Evolutionary conservation across 2,329 filamentous ascomycete genomes (phyloP), one percentile per base, ranked within the genome.

Genomic region (Penicillium paneum): DNA sequence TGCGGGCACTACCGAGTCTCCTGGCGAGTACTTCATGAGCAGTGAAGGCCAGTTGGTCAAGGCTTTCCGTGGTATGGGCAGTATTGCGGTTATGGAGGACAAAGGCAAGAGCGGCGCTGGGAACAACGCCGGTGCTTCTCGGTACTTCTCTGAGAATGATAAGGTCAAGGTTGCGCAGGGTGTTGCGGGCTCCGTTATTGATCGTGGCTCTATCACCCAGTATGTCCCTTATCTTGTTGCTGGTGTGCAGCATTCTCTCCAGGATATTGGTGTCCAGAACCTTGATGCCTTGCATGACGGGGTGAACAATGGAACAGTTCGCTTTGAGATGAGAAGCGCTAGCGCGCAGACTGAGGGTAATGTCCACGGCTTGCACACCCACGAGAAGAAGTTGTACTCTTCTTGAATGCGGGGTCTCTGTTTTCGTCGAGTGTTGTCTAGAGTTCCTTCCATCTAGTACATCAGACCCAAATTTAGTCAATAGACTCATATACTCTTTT

Each of bases 321-420:
- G 94, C 68, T 99, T 99, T 72, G 94, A 99, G 81, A 82, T 97
- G 69, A 84, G 94, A 67, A 97, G 91, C 57, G 89, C 91, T 55
- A 96, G 91, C 75, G 94, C 94, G 45, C 91, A 96, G 83, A 83
- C 95, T 54, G 94, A 99, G 81, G 94, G 94, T 62, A 94, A 93
- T 72, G 92, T 99, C 58, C 95, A 97, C 79, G 85, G 85, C 54
- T 91, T 99, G 83, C 91, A 97, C 81, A 93, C 90, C 73, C 97
- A 96, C 74, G 94, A 97, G 82, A 99, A 99, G 89, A 99, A 97
- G 84, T 88, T 99, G 64, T 99, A 95, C 78, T 91, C 91, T 19
- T 43, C 40, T 43, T 43, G 26, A 43, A 31, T 15, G 28, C 2
- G n/a, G n/a, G 6, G 8, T 13, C 26, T 13, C 1, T 15, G 3